These are phyloP conservation scores for Globisporangium iwayamae DNA, from an alignment of 352 stramenopile genomes.

Conservation along the genomic window DNA sequence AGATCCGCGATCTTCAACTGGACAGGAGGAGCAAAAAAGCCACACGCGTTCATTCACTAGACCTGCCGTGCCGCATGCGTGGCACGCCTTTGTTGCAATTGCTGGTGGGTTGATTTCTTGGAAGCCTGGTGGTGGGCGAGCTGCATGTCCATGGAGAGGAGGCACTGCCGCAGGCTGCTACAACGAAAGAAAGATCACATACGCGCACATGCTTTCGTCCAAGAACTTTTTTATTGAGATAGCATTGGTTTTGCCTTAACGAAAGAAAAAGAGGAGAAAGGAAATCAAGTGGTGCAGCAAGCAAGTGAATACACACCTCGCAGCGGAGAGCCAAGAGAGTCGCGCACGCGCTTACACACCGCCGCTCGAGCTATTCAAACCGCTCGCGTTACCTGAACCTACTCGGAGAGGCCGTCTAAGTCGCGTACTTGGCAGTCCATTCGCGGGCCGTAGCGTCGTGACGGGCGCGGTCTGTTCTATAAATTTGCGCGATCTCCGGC, in stretches of 20 bases:
- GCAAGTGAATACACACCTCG: conserved; percentile 1
- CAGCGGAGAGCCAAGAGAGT: not conserved
- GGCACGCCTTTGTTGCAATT: not conserved
- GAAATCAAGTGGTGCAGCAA: conserved; percentile 14
- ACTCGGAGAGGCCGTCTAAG: conserved; percentile 70
- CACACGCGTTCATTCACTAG: not conserved
- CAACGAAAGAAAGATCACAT: not conserved
- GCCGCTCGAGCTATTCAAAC: conserved; percentile 1
- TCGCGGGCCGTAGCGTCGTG: conserved; percentile 96
- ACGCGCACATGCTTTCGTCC: conserved; percentile 1
- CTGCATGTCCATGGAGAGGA: not conserved
- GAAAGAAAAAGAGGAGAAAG: conserved; percentile 13
- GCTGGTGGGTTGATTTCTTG: conserved; percentile 2
- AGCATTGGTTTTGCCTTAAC: conserved; percentile 7
- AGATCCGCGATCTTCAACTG: conserved; percentile 5
- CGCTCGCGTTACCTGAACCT: conserved; percentile 9
- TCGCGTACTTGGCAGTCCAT: conserved; percentile 98
- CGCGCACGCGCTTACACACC: not conserved
- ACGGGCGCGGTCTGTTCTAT: conserved; percentile 90
- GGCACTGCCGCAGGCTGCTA: too few relatives aligned
- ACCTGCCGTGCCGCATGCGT: not conserved
- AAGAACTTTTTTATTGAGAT: conserved; percentile 12
- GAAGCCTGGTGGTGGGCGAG: too few relatives aligned
- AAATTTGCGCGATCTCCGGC: conserved; percentile 92
- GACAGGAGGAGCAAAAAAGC: conserved; percentile 1